A percentile compares a stretch with the other conserved stretches of the same genome.
These are phyloP conservation scores for Sporothrix sp. DNA, from an alignment of 2,329 filamentous ascomycete genomes.

Conservation along the genomic window DNA sequence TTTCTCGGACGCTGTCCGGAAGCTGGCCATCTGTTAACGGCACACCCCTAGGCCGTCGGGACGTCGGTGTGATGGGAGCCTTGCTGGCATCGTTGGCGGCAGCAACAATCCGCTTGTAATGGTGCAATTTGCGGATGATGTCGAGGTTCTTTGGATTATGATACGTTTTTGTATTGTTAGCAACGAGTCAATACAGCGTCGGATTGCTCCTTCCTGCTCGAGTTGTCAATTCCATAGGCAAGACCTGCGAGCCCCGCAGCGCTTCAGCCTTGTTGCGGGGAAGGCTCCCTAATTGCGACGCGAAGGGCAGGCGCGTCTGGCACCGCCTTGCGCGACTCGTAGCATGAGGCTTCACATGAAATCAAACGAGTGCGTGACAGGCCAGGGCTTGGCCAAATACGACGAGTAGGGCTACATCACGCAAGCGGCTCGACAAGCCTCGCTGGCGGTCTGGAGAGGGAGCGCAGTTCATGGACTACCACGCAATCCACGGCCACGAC, in stretches of 20 bases:
- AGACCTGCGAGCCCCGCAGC: not conserved
- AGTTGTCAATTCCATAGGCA: not conserved
- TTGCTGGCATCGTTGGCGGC: too few species aligned
- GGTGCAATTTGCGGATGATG: not conserved
- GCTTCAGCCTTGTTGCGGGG: not conserved
- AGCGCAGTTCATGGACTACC: constrained; percentile 42
- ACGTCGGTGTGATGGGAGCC: too few species aligned
- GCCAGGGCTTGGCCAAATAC: not conserved
- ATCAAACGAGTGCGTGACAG: not conserved
- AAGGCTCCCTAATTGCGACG: not conserved
- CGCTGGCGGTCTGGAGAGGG: too few species aligned
- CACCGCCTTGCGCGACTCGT: not conserved
- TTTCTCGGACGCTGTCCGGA: too few species aligned
- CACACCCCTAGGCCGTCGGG: too few species aligned
- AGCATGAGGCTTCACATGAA: not conserved
- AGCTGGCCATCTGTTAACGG: too few species aligned
- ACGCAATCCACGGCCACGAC: constrained; percentile 50
- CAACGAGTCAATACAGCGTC: not conserved
- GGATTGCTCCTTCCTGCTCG: not conserved
- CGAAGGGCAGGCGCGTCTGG: not conserved
- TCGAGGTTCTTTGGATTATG: too few species aligned
- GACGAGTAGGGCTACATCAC: too few species aligned
- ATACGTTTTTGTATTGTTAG: too few species aligned
- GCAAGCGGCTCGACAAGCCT: too few species aligned
- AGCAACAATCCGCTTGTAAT: too few species aligned